Percentiles rank a stretch among this genome's conserved stretches.
phyloP scores from a whole-genome alignment of 2,329 filamentous ascomycete genomes.

The Mycocentrospora acerina region DNA sequence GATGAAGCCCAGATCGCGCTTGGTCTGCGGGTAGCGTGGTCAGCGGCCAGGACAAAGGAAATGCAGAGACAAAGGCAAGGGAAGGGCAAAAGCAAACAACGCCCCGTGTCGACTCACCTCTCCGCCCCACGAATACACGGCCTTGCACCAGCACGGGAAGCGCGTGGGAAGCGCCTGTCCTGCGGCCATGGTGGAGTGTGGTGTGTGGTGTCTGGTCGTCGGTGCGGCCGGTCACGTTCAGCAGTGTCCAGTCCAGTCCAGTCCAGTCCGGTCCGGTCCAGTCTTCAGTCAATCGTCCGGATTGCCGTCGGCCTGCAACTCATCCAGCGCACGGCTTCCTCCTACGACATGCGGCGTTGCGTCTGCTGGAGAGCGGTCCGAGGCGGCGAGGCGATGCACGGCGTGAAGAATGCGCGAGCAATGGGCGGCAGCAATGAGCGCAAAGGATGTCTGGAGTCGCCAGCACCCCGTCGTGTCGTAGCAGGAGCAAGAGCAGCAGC shows the following conservation, averaged over 20 bases:
- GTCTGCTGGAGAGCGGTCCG: slow-evolving; percentile 9
- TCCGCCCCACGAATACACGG: slow-evolving; percentile 91
- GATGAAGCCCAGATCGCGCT: slow-evolving; percentile 92
- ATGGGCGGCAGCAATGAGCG: slow-evolving; percentile 14
- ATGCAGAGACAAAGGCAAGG: slow-evolving; percentile 22
- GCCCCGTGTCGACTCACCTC: slow-evolving; percentile 51
- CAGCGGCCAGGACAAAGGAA: no score
- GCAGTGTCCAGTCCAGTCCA: no score
- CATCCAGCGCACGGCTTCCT: slow-evolving; percentile 11
- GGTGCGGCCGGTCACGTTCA: no score
- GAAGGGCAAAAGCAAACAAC: slow-evolving; percentile 8
- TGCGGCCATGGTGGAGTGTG: slow-evolving; percentile 46
- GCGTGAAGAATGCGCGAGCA: slow-evolving; percentile 7
- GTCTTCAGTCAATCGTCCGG: background rate
- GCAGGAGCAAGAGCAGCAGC: no score
- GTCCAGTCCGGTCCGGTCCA: no score
- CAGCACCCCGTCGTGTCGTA: no score
- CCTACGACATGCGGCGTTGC: slow-evolving; percentile 20
- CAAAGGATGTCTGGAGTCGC: background rate
- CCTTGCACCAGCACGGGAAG: slow-evolving; percentile 90
- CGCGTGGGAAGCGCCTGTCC: slow-evolving; percentile 64
- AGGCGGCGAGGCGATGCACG: slow-evolving; percentile 3
- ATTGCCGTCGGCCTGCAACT: slow-evolving; percentile 16
- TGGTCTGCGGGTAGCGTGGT: no score
- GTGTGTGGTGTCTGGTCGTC: no score